Base-by-base conservation (phyloP, 345 rosid species). In the Carallia pectinifolia region DNA sequence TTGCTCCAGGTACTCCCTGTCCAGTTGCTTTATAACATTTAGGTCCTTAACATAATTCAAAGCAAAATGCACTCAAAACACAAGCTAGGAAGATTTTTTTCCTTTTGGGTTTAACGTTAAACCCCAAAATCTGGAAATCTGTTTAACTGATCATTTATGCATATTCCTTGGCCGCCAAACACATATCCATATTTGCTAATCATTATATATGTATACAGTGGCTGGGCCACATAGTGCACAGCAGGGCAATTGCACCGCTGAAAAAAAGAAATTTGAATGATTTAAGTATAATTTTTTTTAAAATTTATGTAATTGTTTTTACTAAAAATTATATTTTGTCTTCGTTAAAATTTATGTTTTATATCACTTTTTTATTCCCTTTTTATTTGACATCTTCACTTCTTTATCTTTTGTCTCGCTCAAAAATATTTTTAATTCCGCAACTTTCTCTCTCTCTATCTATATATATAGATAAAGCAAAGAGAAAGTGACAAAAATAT, bases 1-100 rank as follows among this genome's bases (percentile, higher is more conserved):
- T 89, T 59, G 90, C 95, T 61, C 95, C 95, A 23, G 90, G 91
- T 89, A 81, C 5, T 12, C 50, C 50, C 50, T 10, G 12, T 40
- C 4, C 50, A 44, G 50, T 44, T 44, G 50, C 13, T 44, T 7
- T 33, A 5, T 19, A 3, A 5, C 18, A 6, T 23, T 29, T 18
- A 23, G 12, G 38, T 19, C 33, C 30, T 54, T 18, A 29, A 7
- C n/a, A 34, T 30, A 48, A 48, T 53, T 17, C 1, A 30, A n/a
- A 15, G 34, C 6, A 13, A 16, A 36, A 58, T 44, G 17, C 50
- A 44, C 50, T 4, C 13, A 8, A 50, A 44, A 31, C 1, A 18
- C 15, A 55, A 27, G 1, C 37, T 36, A 13, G 5, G 7, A 17
- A 1, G 3, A 17, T 66, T 7, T n/a, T 37, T 31, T 38, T 0